Evolutionary conservation across 2,329 filamentous ascomycete species (phyloP).

Genomic region (Fragosphaeria purpurea): DNA sequence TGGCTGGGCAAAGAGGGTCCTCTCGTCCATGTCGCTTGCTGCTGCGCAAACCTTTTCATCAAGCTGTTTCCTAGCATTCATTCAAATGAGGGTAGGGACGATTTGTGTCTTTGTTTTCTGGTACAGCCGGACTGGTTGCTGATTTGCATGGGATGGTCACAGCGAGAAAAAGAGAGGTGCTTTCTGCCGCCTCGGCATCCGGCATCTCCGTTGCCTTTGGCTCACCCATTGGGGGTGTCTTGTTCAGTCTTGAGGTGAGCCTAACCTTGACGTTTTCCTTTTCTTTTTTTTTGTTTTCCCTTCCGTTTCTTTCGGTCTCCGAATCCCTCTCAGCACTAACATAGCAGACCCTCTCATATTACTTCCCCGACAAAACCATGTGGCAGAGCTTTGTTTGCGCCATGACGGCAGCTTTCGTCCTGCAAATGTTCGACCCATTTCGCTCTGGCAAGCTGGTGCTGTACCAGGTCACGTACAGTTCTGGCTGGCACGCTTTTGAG

Average conservation of each 20-base stretch:
- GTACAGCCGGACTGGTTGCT: no score
- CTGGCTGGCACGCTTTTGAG: conserved; percentile 90
- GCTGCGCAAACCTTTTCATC: conserved; percentile 89
- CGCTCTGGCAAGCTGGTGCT: conserved; percentile 90
- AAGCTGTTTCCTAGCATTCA: conserved; percentile 76
- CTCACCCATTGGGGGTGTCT: conserved; percentile 83
- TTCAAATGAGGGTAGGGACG: conserved; percentile 64
- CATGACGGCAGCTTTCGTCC: conserved; percentile 92
- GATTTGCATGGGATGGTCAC: neutral
- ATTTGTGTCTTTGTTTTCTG: neutral
- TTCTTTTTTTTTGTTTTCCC: neutral
- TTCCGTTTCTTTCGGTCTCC: neutral
- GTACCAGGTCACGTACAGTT: conserved; percentile 90
- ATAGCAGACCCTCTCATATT: conserved; percentile 75
- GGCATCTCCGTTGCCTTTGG: conserved; percentile 93
- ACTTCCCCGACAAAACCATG: conserved; percentile 99
- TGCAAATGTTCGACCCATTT: conserved; percentile 91
- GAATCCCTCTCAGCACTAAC: neutral
- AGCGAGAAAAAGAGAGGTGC: conserved; percentile 86
- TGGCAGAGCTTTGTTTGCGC: conserved; percentile 99
- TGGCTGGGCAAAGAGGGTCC: conserved; percentile 97
- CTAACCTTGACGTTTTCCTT: conserved; percentile 4
- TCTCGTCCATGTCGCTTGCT: conserved; percentile 91
- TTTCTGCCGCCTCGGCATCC: conserved; percentile 84
- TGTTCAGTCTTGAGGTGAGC: conserved; percentile 81